A percentile compares a stretch with the other conserved stretches of the same genome.
phyloP scores from a whole-genome alignment of 1,284 basidiomycete species.

The Ganoderma sp. region DNA sequence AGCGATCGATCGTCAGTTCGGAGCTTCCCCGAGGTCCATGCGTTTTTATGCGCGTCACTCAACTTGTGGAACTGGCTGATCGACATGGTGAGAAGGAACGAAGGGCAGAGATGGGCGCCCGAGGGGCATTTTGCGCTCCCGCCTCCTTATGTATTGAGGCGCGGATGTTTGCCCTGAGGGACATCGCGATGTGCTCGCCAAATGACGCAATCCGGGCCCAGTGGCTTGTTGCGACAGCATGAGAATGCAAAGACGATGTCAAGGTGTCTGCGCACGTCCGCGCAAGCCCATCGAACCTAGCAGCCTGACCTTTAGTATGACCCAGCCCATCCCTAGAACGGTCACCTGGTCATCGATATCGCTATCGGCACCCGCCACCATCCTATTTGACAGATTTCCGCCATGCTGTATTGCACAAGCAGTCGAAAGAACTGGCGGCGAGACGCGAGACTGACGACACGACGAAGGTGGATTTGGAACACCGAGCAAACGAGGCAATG shows the following conservation, averaged over 20 bases:
- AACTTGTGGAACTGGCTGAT: slow-evolving; percentile 1
- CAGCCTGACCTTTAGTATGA: background rate
- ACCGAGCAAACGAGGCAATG: no score
- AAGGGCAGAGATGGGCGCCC: background rate
- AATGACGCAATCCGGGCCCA: slow-evolving; percentile 6
- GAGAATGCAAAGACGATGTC: background rate
- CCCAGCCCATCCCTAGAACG: background rate
- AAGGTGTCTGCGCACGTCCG: background rate
- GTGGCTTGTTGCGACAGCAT: no score
- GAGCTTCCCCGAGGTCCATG: no score
- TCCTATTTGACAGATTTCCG: no score
- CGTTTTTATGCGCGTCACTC: background rate
- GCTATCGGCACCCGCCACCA: background rate
- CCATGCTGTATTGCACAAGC: no score
- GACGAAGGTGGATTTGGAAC: no score
- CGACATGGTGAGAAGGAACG: slow-evolving; percentile 1
- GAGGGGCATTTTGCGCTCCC: background rate
- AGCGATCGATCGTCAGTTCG: background rate
- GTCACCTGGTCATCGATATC: background rate
- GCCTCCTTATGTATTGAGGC: slow-evolving; percentile 1
- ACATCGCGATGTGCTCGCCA: background rate
- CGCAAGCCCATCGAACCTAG: no score
- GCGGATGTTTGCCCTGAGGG: no score
- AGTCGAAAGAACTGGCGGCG: no score
- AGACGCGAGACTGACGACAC: no score